A percentile compares a stretch with the other conserved stretches of the same genome.
phyloP scores from a whole-genome alignment of 2,329 filamentous ascomycete species.

The Hypoxylon sp. region DNA sequence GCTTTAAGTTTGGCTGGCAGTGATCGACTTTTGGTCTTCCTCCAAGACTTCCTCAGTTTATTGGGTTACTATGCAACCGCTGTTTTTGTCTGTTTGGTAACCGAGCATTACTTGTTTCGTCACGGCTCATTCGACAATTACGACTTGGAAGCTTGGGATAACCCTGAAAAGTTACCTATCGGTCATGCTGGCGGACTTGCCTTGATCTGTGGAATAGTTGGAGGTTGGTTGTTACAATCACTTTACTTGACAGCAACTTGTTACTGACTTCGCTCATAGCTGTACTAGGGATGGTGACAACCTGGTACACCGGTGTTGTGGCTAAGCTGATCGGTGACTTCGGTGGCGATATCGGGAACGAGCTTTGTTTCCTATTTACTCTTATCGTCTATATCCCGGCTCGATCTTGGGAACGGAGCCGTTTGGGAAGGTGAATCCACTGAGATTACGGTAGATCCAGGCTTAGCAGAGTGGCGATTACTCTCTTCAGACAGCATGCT shows the following conservation, averaged over 20 bases:
- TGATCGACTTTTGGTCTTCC: conserved; percentile 60
- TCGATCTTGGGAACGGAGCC: conserved; percentile 65
- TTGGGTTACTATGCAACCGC: conserved; percentile 67
- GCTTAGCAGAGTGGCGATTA: conserved; percentile 28
- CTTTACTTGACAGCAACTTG: conserved; percentile 11
- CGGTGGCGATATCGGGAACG: conserved; percentile 66
- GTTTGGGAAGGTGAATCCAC: conserved; percentile 57
- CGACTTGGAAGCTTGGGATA: conserved; percentile 65
- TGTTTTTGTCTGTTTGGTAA: conserved; percentile 64
- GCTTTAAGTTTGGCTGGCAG: conserved; percentile 60
- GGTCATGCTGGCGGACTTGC: conserved; percentile 61
- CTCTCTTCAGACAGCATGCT: conserved; percentile 18
- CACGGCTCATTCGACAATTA: conserved; percentile 60
- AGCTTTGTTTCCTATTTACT: conserved; percentile 67
- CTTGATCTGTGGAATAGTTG: conserved; percentile 62
- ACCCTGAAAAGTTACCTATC: conserved; percentile 59
- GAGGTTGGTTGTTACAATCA: conserved; percentile 54
- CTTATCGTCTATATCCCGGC: conserved; percentile 63
- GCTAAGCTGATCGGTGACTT: conserved; percentile 60
- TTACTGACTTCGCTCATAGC: conserved; percentile 32
- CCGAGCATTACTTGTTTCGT: conserved; percentile 65
- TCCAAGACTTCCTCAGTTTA: conserved; percentile 64
- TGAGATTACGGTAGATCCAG: conserved; percentile 18
- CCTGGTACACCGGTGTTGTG: conserved; percentile 67
- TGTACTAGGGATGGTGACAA: conserved; percentile 72